phyloP scores from a whole-genome alignment of 1,284 basidiomycete species.

The Ceratobasidium sp. region DNA sequence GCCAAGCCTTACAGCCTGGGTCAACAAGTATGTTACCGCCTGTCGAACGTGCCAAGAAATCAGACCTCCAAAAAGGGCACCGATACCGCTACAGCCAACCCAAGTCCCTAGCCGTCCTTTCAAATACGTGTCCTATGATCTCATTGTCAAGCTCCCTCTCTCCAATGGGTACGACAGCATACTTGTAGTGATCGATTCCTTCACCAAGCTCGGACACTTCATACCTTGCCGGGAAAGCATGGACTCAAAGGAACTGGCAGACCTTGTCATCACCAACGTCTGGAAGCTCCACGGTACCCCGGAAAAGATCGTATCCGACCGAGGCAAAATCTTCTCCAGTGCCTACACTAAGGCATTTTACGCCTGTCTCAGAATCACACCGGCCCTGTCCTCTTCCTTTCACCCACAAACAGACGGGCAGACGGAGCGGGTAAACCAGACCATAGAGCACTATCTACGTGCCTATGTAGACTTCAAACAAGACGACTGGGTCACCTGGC shows the following conservation, averaged over 20 bases:
- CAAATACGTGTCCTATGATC: slow-evolving; percentile 53
- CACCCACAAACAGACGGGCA: slow-evolving; percentile 53
- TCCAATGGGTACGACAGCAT: slow-evolving; percentile 51
- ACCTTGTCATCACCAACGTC: not conserved
- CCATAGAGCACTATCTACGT: slow-evolving; percentile 47
- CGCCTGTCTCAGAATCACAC: slow-evolving; percentile 40
- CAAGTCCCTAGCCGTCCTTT: slow-evolving; percentile 50
- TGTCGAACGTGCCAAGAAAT: slow-evolving; percentile 41
- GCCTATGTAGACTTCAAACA: slow-evolving; percentile 41
- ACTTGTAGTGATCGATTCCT: slow-evolving; percentile 51
- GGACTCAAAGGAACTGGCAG: not conserved
- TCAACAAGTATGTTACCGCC: slow-evolving; percentile 33
- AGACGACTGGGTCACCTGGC: slow-evolving; percentile 44
- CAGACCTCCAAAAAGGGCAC: slow-evolving; percentile 47
- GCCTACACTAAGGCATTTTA: slow-evolving; percentile 45
- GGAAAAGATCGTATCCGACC: slow-evolving; percentile 46
- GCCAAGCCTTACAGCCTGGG: not conserved
- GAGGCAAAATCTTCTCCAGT: slow-evolving; percentile 48
- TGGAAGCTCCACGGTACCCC: slow-evolving; percentile 45
- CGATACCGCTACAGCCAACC: slow-evolving; percentile 51
- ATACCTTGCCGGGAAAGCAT: slow-evolving; percentile 10
- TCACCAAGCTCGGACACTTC: slow-evolving; percentile 49
- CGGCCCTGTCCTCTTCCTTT: slow-evolving; percentile 48
- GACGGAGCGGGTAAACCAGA: slow-evolving; percentile 51
- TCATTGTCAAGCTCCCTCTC: slow-evolving; percentile 52